These are phyloP conservation scores for Epithemia pelagica DNA, from an alignment of 108 stramenopile species.

Conservation along the genomic window DNA sequence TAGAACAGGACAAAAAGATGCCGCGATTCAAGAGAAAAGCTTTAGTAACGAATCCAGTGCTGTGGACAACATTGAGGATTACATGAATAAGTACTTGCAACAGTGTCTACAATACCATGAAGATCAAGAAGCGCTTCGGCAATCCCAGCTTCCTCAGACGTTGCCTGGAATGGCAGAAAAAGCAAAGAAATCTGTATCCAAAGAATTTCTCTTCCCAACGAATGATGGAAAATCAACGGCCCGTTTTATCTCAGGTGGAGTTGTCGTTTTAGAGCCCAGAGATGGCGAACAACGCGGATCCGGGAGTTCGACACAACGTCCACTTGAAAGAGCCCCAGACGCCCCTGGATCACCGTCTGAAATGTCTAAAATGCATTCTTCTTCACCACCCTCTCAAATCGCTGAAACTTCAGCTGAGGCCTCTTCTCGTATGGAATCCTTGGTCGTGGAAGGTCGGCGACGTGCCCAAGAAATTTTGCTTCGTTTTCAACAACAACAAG, in stretches of 20 bases:
- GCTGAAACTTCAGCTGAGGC: neutral
- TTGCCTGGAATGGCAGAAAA: neutral
- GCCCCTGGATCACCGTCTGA: neutral
- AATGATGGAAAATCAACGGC: neutral
- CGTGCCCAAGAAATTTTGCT: slow-evolving; percentile 9
- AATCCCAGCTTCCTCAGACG: neutral
- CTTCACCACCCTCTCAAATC: no score
- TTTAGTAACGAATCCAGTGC: slow-evolving; percentile 31
- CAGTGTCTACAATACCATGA: slow-evolving; percentile 23
- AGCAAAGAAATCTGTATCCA: slow-evolving; percentile 1
- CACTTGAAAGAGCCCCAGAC: neutral
- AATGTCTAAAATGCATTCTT: neutral
- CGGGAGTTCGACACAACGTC: neutral
- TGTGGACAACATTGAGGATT: slow-evolving; percentile 14
- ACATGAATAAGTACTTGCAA: slow-evolving; percentile 12
- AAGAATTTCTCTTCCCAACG: neutral
- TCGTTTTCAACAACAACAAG: slow-evolving; percentile 18
- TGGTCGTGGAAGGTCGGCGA: slow-evolving; percentile 1
- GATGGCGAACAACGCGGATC: neutral
- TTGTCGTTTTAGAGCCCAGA: neutral
- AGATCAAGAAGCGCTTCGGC: slow-evolving; percentile 6
- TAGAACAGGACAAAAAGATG: no score
- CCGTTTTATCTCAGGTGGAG: neutral
- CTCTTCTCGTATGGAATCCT: neutral
- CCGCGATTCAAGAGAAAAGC: no score